Evolutionary conservation across 2,329 filamentous ascomycete genomes (phyloP), one percentile per base, ranked within the genome.

Genomic region (Colletotrichum aenigma): DNA sequence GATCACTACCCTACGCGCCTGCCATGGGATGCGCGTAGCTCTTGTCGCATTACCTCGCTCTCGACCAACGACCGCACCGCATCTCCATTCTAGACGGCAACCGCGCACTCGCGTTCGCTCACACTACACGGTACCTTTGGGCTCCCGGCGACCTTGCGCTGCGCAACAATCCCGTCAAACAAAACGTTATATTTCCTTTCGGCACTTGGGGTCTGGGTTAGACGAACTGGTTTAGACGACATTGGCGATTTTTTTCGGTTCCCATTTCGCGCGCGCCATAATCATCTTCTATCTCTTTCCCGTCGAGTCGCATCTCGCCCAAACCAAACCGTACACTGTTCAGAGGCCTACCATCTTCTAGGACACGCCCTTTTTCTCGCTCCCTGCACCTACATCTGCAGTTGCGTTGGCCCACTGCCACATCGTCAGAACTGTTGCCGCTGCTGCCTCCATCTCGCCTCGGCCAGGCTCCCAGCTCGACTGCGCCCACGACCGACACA

Each of bases 211-310:
- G n/a, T 81, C 80, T 81, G 81, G 82, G 79, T 83, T 85, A 85
- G 84, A 85, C 82, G 82, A 82, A 79, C 81, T 81, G 83, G 81
- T 83, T 85, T 86, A 86, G 84, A 85, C 82, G 81, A 70, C 60
- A 55, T 60, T 61, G 38, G 60, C 72, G 67, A 71, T 76, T 76
- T 69, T 69, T 69, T 75, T 72, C 70, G 60, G 76, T 76, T 70
- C 61, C 65, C 48, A 21, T 74, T 66, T 71, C 65, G 62, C 68
- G 70, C 73, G 67, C 76, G 56, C 71, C 73, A 69, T 75, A 77
- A 73, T 77, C 76, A 74, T 74, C 68, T 71, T 70, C 66, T 52
- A 65, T 52, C 30, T 18, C 18, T 21, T 64, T 64, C 32, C 66
- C 60, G n/a, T 60, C 66, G 55, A 32, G 55, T 56, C 64, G 52